These are phyloP conservation scores for Clonostachys chloroleuca DNA, from an alignment of 2,329 filamentous ascomycete genomes.

Conservation along the genomic window DNA sequence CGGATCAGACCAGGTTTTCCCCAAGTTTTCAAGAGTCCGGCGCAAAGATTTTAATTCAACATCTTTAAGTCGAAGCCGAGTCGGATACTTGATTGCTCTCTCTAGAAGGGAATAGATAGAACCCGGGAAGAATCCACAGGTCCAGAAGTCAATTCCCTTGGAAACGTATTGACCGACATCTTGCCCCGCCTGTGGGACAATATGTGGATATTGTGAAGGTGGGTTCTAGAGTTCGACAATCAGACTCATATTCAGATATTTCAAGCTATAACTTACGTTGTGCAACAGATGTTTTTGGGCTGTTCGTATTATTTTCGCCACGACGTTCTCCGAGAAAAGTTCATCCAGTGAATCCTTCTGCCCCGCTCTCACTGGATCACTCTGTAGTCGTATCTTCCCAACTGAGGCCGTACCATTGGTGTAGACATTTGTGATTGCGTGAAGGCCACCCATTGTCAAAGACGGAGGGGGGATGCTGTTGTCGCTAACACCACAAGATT, in stretches of 20 bases:
- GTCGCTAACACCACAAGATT: no score
- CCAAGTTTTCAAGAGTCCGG: slow-evolving; percentile 13
- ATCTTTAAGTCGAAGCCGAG: slow-evolving; percentile 5
- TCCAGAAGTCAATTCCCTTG: slow-evolving; percentile 20
- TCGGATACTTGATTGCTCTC: slow-evolving; percentile 20
- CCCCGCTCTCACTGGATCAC: no score
- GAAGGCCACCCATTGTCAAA: no score
- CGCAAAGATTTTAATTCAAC: slow-evolving; percentile 5
- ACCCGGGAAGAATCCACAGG: slow-evolving; percentile 32
- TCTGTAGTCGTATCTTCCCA: no score
- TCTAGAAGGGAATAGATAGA: slow-evolving; percentile 25
- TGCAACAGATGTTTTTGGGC: not conserved
- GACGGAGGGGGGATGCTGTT: no score
- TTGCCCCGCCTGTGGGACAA: slow-evolving; percentile 8
- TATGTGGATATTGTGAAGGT: not conserved
- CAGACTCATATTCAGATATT: no score
- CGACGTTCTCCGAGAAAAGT: slow-evolving; percentile 9
- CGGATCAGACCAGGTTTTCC: slow-evolving; percentile 22
- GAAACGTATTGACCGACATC: slow-evolving; percentile 6
- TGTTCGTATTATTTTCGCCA: slow-evolving; percentile 9
- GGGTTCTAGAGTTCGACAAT: no score
- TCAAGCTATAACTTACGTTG: no score
- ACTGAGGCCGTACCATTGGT: no score
- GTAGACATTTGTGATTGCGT: no score
- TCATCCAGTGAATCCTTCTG: not conserved